phyloP scores from a whole-genome alignment of 805 yeast species.

The Saccharomycopsis microspora region DNA sequence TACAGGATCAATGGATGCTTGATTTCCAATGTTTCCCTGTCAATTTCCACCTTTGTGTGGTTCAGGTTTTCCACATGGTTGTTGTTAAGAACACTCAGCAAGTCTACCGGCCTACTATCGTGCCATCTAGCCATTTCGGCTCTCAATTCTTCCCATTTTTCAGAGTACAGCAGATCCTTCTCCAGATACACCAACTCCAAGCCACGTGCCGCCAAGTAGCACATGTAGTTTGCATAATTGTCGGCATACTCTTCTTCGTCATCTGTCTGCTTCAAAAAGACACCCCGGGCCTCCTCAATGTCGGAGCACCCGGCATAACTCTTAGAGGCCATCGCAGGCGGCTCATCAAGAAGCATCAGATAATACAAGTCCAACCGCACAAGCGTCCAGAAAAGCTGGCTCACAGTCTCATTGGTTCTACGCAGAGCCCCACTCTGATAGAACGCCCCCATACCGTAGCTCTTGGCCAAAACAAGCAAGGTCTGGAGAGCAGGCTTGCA shows the following conservation, averaged over 20 bases:
- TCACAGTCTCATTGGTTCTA: neutral
- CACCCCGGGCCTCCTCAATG: too few relatives aligned
- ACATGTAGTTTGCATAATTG: constrained; percentile 5
- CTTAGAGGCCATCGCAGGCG: neutral
- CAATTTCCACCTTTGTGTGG: constrained; percentile 1
- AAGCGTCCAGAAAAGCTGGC: constrained; percentile 11
- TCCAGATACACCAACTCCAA: constrained; percentile 2
- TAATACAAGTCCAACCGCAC: constrained; percentile 10
- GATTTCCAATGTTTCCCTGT: neutral
- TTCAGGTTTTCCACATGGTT: constrained; percentile 3
- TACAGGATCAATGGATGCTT: constrained; percentile 10
- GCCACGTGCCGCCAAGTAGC: constrained; percentile 3
- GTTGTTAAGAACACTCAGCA: constrained; percentile 6
- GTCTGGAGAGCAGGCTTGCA: constrained; percentile 5
- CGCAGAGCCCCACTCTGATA: neutral
- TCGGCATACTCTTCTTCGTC: constrained; percentile 2
- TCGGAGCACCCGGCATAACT: too few relatives aligned
- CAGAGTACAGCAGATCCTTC: neutral
- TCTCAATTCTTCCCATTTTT: constrained; percentile 2
- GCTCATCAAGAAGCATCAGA: constrained; percentile 1
- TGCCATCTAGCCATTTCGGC: constrained; percentile 7
- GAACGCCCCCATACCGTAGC: constrained; percentile 6
- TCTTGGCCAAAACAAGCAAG: constrained; percentile 4
- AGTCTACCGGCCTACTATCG: constrained; percentile 1
- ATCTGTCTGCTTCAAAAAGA: neutral